Base-by-base conservation (phyloP, 192 early-diverging fungal genomes). In the Coemansia sp. region DNA sequence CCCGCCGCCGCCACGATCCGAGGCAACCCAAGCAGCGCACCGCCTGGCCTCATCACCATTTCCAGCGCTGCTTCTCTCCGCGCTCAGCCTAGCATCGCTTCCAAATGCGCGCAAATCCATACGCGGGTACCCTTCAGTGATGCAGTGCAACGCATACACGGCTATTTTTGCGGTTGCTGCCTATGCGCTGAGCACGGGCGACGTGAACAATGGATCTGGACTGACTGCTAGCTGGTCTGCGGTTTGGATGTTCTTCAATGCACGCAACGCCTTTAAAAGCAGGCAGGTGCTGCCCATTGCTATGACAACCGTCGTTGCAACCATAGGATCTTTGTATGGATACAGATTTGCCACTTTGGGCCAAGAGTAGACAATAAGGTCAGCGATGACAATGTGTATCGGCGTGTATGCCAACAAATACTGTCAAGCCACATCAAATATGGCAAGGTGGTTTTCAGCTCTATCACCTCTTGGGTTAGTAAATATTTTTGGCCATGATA, bases 181-280 rank as follows among this genome's bases (percentile, higher is more conserved):
- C 4, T 66, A 66, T 62, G 76, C 76, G 29, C 43, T 79, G 14
- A 14, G 41, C 10, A 56, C 55, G n/a, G 76, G 70, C n/a, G 76
- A 79, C 53, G 18, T 24, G 29, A 39, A 60, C 8, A 79, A 72
- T 48, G 76, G 76, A 18, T 65, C 76, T 14, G 76, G 70, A 1
- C 39, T 79, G 62, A 44, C 60, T 43, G 52, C 63, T 4, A 60
- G 58, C 8, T 79, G 76, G 76, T 79, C 76, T 4, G 59, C 63
- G 2, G 63, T 69, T 37, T 79, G 76, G 76, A 43, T 79, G 56
- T 72, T 79, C 32, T 78, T 79, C 17, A 79, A 72, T 38, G 76
- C 66, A 2, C 70, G 76, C 4, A 72, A 69, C 27, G 76, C 76
- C 5, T 14, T 71, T 12, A 63, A 27, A 35, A 64, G 65, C 14